phyloP scores from a whole-genome alignment of 176 grass and related monocot species.

The Oryza australiensis region DNA sequence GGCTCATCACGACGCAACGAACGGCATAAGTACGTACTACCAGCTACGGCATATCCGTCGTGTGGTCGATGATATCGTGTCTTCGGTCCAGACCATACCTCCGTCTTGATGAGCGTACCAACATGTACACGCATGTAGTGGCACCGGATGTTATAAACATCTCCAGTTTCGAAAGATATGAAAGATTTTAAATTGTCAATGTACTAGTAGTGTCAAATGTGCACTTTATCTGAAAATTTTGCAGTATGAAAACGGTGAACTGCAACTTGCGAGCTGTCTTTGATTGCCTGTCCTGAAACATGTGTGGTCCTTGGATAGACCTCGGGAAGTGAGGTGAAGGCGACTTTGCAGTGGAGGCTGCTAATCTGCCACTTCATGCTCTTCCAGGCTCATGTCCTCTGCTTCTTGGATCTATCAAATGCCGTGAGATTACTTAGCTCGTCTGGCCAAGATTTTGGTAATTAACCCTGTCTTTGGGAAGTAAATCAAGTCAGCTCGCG shows the following conservation, averaged over 20 bases:
- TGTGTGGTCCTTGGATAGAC: conserved; percentile 11
- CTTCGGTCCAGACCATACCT: not conserved
- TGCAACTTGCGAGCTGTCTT: not conserved
- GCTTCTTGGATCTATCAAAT: conserved; percentile 36
- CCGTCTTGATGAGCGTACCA: not conserved
- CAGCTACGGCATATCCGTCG: not conserved
- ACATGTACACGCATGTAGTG: no score
- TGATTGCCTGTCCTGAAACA: not conserved
- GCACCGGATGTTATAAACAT: no score
- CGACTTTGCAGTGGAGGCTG: conserved; percentile 17
- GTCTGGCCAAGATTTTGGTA: no score
- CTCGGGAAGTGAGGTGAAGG: conserved; percentile 27
- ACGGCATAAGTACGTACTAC: not conserved
- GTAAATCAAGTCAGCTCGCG: not conserved
- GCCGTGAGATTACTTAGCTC: not conserved
- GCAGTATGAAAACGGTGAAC: not conserved
- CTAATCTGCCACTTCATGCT: not conserved
- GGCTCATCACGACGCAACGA: not conserved
- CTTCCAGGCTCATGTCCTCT: not conserved
- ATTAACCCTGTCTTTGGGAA: not conserved
- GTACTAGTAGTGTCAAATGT: no score
- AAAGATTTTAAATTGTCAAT: no score
- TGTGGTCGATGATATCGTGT: not conserved
- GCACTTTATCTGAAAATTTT: no score
- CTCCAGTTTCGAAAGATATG: no score